A percentile compares a stretch with the other conserved stretches of the same genome.
Evolutionary conservation across 148 eudicot species (phyloP).

Genomic region (Vaccinium corymbosum): DNA sequence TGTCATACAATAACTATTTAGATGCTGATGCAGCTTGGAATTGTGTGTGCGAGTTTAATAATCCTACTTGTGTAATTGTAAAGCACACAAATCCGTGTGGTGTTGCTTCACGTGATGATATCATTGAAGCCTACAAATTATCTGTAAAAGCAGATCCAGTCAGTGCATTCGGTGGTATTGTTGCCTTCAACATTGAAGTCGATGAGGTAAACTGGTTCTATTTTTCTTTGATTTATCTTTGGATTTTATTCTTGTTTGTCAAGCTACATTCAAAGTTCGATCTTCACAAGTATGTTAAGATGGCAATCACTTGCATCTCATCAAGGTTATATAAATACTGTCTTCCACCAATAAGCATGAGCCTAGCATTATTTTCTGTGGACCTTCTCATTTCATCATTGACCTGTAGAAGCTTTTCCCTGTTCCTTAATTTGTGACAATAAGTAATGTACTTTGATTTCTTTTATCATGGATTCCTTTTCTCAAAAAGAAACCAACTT

Average conservation of each 20-base stretch:
- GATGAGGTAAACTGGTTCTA: conserved; percentile 58
- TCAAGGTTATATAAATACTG: no score
- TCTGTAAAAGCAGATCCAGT: conserved; percentile 97
- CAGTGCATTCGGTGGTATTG: conserved; percentile 98
- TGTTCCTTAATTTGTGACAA: background rate
- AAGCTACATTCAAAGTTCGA: background rate
- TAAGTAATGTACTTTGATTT: background rate
- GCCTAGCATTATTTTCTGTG: background rate
- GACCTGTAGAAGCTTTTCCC: background rate
- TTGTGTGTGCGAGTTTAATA: conserved; percentile 84
- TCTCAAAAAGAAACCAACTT: background rate
- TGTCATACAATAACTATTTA: conserved; percentile 96
- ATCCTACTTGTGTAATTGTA: conserved; percentile 92
- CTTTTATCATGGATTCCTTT: background rate
- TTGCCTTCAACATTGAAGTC: conserved; percentile 89
- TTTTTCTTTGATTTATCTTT: background rate
- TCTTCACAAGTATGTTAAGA: background rate
- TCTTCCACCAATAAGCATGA: background rate
- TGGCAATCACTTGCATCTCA: background rate
- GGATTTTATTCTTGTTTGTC: background rate
- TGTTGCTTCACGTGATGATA: conserved; percentile 84
- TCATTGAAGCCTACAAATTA: conserved; percentile 82
- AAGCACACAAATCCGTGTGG: conserved; percentile 99
- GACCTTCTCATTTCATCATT: background rate
- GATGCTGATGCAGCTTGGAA: conserved; percentile 99